Base-by-base conservation (phyloP, 805 yeast genomes). In the Wickerhamiella musiphila region DNA sequence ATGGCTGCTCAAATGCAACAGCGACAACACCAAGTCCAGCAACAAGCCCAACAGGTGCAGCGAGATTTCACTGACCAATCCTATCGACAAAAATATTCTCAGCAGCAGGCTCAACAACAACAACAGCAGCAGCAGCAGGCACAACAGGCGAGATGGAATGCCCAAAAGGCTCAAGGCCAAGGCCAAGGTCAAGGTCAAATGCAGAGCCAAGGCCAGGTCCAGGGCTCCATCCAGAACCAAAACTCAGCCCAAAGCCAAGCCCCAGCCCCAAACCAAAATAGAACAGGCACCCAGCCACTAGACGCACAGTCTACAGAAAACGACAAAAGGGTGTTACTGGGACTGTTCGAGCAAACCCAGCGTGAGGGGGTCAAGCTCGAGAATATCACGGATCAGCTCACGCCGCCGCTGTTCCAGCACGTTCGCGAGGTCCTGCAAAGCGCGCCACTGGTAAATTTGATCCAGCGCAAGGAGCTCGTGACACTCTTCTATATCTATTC, bases 401-500 rank as follows among this genome's bases (percentile, higher is more conserved):
- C 74, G 1, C 68, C 64, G 18, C 73, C 68, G 19, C 86, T 79
- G 42, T 78, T 76, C 52, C 65, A 60, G 24, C 62, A 68, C 17
- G 63, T 71, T 43, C 61, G 58, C 27, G 63, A 61, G 26, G 59
- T 68, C 19, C 61, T 78, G 20, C 50, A 56, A 20, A 43, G 60
- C 13, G 55, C 54, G 38, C 51, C 48, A 35, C 76, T 70, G 44
- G 63, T 76, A 40, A 70, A 68, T 51, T 63, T 39, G 35, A 24
- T 37, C 14, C 10, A 71, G 23, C 66, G 74, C 39, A 75, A 77
- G 12, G 92, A 81, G 48, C 61, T 82, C 26, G 70, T 79, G 25
- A 82, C 92, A 23, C 73, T 78, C 47, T 79, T 78, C 45, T 82
- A 68, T 47, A 66, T 76, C 36, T 60, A 79, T 38, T 77, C 93